phyloP scores from a whole-genome alignment of 768 basidiomycete species.

The Lanmaoa pseudosensibilis region DNA sequence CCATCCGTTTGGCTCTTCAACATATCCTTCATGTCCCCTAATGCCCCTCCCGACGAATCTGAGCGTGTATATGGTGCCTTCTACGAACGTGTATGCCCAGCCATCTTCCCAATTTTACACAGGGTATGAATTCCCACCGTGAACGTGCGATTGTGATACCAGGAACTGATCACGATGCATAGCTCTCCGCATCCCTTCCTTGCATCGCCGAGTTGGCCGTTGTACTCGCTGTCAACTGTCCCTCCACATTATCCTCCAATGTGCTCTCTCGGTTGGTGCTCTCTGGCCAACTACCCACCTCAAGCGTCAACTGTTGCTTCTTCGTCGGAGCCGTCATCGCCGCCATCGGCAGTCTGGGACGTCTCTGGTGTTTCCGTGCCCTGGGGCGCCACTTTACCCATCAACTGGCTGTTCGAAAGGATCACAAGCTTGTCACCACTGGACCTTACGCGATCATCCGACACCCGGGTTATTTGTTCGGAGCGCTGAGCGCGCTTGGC shows the following conservation, averaged over 20 bases:
- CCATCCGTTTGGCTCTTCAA: constrained; percentile 32
- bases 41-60: constrained; percentile 17
- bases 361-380: constrained; percentile 37
- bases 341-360: constrained; percentile 33
- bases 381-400: constrained; percentile 38
- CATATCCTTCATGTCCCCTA: constrained; percentile 24
- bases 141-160: neutral
- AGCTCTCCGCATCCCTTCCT: constrained; percentile 31
- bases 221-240: constrained; percentile 15
- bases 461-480: constrained; percentile 37
- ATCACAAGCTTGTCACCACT: constrained; percentile 33
- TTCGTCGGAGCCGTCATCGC: constrained; percentile 30
- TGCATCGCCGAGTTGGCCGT: constrained; percentile 30
- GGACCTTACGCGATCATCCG: constrained; percentile 39
- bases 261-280: constrained; percentile 22
- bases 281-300: constrained; percentile 20
- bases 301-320: constrained; percentile 28
- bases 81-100: constrained; percentile 26
- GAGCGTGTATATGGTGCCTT: constrained; percentile 21
- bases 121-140: constrained; percentile 16
- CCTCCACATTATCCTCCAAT: constrained; percentile 20
- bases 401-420: constrained; percentile 31
- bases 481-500: constrained; percentile 25
- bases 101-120: constrained; percentile 21
- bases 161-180: constrained; percentile 2